Evolutionary conservation across 208 protist species (phyloP).

Genomic region (Leishmania arabica): DNA sequence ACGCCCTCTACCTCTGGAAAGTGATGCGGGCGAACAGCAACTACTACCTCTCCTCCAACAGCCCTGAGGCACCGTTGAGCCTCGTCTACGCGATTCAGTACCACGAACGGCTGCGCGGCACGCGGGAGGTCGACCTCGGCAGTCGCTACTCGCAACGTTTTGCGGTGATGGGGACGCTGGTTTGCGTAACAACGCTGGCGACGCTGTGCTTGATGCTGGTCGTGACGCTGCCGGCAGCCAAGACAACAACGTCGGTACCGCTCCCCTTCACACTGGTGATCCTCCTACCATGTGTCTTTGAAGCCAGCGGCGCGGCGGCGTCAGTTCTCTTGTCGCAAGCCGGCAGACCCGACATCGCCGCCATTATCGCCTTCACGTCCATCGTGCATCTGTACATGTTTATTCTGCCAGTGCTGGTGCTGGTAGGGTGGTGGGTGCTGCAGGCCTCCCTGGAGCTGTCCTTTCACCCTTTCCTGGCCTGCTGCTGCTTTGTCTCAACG

Average conservation of each 20-base stretch:
- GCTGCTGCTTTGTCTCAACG: constrained; percentile 59
- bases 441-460: constrained; percentile 52
- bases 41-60: constrained; percentile 43
- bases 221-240: constrained; percentile 35
- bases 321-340: constrained; percentile 56
- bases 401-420: constrained; percentile 64
- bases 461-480: constrained; percentile 67
- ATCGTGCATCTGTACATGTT: constrained; percentile 77
- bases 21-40: constrained; percentile 40
- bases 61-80: constrained; percentile 39
- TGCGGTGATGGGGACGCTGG: constrained; percentile 22
- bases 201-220: constrained; percentile 35
- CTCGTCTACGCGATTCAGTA: constrained; percentile 48
- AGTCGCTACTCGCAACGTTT: constrained; percentile 42
- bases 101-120: constrained; percentile 26
- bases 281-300: constrained; percentile 65
- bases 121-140: constrained; percentile 15
- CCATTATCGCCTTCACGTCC: constrained; percentile 68
- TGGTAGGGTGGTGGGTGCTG: constrained; percentile 20
- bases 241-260: constrained; percentile 24
- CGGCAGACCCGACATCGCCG: constrained; percentile 75
- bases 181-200: constrained; percentile 23
- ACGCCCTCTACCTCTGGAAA: constrained; percentile 39
- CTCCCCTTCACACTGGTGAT: constrained; percentile 59
- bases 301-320: constrained; percentile 51